Evolutionary conservation across 2,329 filamentous ascomycete species (phyloP).

Genomic region (Paramyrothecium sp.): DNA sequence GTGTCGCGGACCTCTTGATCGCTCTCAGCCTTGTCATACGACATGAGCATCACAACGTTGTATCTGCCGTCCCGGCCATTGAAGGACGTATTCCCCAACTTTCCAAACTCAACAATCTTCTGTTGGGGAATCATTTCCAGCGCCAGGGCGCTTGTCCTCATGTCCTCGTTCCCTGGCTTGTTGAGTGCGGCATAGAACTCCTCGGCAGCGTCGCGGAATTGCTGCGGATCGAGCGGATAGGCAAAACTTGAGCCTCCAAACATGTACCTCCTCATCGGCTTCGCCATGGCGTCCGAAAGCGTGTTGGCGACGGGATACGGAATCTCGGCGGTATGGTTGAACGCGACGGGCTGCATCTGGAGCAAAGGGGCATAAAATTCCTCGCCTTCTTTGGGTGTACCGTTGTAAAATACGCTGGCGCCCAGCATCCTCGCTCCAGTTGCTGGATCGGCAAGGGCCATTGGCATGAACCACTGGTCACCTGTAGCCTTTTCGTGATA

Average conservation of each 20-base stretch:
- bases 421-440: slow-evolving; percentile 13
- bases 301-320: slow-evolving; percentile 40
- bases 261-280: slow-evolving; percentile 32
- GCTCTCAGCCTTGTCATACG: neutral
- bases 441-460: slow-evolving; percentile 12
- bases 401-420: slow-evolving; percentile 16
- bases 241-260: slow-evolving; percentile 43
- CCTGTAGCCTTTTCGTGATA: slow-evolving; percentile 23
- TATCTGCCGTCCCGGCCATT: neutral
- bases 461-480: slow-evolving; percentile 13
- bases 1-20: neutral
- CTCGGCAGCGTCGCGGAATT: neutral
- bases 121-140: neutral
- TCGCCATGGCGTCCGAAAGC: slow-evolving; percentile 31
- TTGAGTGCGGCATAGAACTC: neutral
- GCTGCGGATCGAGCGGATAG: slow-evolving; percentile 27
- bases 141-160: neutral
- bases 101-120: neutral
- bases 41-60: neutral
- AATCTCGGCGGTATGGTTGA: slow-evolving; percentile 34
- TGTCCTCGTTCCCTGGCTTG: neutral
- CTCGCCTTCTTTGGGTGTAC: slow-evolving; percentile 12
- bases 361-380: slow-evolving; percentile 33
- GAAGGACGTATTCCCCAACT: neutral
- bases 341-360: slow-evolving; percentile 28